Percentiles rank a stretch among this genome's conserved stretches.
phyloP scores from a whole-genome alignment of 306 rosid genomes.

The Astragalus membranaceus region DNA sequence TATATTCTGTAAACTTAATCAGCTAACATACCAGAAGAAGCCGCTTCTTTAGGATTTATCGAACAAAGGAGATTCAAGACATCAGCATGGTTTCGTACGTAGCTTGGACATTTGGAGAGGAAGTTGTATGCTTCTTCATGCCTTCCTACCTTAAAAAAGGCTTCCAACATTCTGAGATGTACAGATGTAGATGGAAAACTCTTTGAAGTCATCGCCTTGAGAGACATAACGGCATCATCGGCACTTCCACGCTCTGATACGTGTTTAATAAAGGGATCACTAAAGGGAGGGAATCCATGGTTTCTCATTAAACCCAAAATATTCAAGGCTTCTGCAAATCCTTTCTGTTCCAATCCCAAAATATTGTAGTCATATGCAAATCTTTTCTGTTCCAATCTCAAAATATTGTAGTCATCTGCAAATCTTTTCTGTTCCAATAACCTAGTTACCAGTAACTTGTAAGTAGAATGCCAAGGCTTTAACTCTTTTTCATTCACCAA shows the following conservation, averaged over 20 bases:
- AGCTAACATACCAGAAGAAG: conserved; percentile 35
- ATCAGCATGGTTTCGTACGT: conserved; percentile 65
- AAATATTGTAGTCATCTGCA: too few relatives aligned
- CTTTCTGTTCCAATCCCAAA: too few relatives aligned
- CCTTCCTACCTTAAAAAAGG: conserved; percentile 58
- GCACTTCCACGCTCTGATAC: conserved; percentile 53
- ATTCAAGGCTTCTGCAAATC: too few relatives aligned
- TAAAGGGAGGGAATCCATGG: conserved; percentile 66
- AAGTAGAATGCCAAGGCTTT: conserved; percentile 62
- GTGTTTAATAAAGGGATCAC: conserved; percentile 54
- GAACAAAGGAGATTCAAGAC: conserved; percentile 62
- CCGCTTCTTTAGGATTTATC: conserved; percentile 36
- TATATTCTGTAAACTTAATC: conserved; percentile 32
- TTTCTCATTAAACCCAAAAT: conserved; percentile 59
- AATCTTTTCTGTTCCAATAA: conserved; percentile 54
- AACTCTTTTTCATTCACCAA: conserved; percentile 40
- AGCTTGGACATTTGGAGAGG: conserved; percentile 71
- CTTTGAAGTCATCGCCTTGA: conserved; percentile 65
- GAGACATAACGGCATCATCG: conserved; percentile 53
- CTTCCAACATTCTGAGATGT: conserved; percentile 47
- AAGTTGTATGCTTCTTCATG: conserved; percentile 58
- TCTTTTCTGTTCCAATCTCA: too few relatives aligned
- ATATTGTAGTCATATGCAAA: too few relatives aligned
- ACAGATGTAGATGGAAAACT: conserved; percentile 51
- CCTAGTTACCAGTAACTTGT: conserved; percentile 49